Percentiles rank a stretch among this genome's conserved stretches.
These are phyloP conservation scores for Maudiozyma turicensis DNA, from an alignment of 805 yeast species.

Conservation along the genomic window DNA sequence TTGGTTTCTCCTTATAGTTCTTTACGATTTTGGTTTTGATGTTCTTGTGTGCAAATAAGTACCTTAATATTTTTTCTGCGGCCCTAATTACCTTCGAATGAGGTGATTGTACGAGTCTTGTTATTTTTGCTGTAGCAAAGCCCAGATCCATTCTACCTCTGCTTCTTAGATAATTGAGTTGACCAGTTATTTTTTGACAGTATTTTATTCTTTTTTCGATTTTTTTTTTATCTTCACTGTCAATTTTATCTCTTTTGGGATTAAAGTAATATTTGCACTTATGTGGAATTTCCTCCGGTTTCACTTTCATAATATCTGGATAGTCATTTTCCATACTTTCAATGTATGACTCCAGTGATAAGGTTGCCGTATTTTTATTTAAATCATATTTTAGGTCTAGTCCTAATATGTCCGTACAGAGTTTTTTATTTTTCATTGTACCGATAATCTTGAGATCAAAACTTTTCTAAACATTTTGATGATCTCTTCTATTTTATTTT, in stretches of 20 bases:
- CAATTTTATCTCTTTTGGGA: not conserved
- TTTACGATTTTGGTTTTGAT: not conserved
- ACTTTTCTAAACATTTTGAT: not conserved
- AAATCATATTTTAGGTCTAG: constrained; percentile 3
- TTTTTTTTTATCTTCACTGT: not conserved
- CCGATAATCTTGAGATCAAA: constrained; percentile 6
- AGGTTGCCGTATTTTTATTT: not conserved
- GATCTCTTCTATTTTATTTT: constrained; percentile 2
- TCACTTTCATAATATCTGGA: not conserved
- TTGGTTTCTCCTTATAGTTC: no score
- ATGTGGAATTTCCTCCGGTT: not conserved
- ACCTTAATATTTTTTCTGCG: not conserved
- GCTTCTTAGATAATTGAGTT: not conserved
- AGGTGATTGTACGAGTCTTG: no score
- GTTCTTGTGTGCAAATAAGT: not conserved
- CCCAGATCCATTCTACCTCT: not conserved
- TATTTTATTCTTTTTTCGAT: not conserved
- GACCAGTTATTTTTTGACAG: not conserved
- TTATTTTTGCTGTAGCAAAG: no score
- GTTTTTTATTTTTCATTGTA: constrained; percentile 2
- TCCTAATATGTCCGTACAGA: constrained; percentile 7
- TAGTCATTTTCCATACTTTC: not conserved
- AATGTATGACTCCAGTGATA: constrained; percentile 1
- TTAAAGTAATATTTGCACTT: not conserved
- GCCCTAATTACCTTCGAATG: not conserved